Base-by-base conservation (phyloP, 306 rosid genomes). In the Rosa lucieae region DNA sequence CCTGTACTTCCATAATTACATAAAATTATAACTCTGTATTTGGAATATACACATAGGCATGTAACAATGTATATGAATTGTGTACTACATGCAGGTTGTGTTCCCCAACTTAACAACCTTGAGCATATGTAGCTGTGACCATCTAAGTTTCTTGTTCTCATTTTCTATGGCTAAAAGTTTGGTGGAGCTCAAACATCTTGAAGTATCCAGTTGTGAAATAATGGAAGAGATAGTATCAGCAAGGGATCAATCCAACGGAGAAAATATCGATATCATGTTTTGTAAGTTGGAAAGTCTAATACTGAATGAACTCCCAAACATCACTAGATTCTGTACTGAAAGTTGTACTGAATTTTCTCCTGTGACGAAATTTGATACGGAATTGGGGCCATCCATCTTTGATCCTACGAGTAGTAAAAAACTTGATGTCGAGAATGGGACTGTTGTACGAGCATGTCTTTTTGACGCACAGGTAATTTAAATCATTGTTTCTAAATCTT, bases 231-330 rank as follows among this genome's bases (percentile, higher is more conserved):
- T 62, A 23, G 3, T 62, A 26, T 62, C 67, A 0, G 4, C 18
- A 23, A 26, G 18, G 1, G 40, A 29, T 52, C 58, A 52, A 62
- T 4, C 18, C 0, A 2, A 5, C 29, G 18, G 13, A 62, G 67
- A 26, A 62, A 26, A 23, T 59, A 59, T 21, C 3, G 40, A 29
- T 23, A 29, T 10, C 40, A 4, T 62, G 39, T 62, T 26, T 11
- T 0, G 3, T 29, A 62, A 62, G 18, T 35, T 62, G 4, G 67
- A 62, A 62, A 13, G 2, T 26, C 39, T 62, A 6, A 8, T 0
- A 8, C 1, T 58, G 1, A 0, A 0, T 0, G 0, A 23, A 7
- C 65, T 58, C 1, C 13, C 29, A n/a, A 58, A 2, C 11, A 35
- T 58, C 29, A 0, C 1, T 8, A 58, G 65, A 58, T 58, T 58